A percentile compares a stretch with the other conserved stretches of the same genome.
phyloP scores from a whole-genome alignment of 2,329 filamentous ascomycete genomes.

The Beauveria caledonica region DNA sequence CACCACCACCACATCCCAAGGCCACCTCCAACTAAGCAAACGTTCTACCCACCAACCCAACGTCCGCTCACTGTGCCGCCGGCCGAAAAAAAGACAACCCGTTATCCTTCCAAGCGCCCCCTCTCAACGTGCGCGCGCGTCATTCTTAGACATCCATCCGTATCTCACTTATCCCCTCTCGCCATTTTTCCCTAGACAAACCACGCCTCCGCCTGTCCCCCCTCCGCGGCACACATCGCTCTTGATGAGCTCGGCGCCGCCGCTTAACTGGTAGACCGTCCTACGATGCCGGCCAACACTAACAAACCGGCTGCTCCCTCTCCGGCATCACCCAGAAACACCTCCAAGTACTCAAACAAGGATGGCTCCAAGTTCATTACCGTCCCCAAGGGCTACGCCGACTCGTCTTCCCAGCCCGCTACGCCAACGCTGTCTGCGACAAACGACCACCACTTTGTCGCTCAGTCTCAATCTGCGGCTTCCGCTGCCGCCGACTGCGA shows the following conservation, averaged over 20 bases:
- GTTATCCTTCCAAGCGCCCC: background rate
- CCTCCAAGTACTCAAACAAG: constrained; percentile 58
- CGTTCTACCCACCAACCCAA: constrained; percentile 9
- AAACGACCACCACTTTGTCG: constrained; percentile 18
- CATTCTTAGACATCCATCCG: background rate
- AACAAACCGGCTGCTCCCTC: constrained; percentile 40
- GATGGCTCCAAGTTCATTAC: constrained; percentile 63
- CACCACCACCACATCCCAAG: constrained; percentile 1
- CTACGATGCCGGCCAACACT: constrained; percentile 44
- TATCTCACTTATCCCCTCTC: background rate
- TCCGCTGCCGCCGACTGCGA: background rate
- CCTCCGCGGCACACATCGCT: constrained; percentile 16
- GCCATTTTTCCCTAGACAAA: background rate
- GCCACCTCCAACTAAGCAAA: constrained; percentile 13
- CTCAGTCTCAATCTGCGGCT: constrained; percentile 18
- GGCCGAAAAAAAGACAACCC: constrained; percentile 2
- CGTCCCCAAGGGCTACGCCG: constrained; percentile 48
- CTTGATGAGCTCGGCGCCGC: constrained; percentile 31
- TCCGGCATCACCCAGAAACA: constrained; percentile 44
- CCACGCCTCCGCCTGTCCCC: constrained; percentile 4
- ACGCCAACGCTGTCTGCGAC: constrained; percentile 36
- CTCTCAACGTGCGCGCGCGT: background rate
- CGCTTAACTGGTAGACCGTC: constrained; percentile 24
- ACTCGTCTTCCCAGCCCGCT: constrained; percentile 39
- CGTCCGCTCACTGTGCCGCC: constrained; percentile 12